Evolutionary conservation across 1,284 basidiomycete species (phyloP).

Genomic region (Irpex sp.): DNA sequence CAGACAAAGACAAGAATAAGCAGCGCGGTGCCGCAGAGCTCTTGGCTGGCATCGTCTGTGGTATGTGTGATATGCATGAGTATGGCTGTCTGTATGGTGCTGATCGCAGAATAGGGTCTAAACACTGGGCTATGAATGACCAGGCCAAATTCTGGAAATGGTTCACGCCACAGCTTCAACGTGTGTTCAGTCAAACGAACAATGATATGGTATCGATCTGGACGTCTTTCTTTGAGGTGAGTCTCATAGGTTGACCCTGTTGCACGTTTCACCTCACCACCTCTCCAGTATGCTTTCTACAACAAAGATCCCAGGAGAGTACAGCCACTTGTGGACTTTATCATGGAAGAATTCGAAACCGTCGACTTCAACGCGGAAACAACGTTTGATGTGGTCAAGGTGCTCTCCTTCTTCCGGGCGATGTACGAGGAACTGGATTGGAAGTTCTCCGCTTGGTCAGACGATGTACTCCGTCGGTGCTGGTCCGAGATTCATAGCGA

Average conservation of each 20-base stretch:
- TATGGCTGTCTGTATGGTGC: conserved; percentile 1
- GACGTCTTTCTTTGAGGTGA: conserved; percentile 68
- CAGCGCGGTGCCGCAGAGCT: conserved; percentile 89
- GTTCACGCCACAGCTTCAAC: conserved; percentile 68
- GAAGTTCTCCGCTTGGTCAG: conserved; percentile 77
- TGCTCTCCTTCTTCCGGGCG: conserved; percentile 56
- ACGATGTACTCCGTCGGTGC: conserved; percentile 61
- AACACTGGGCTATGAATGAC: conserved; percentile 81
- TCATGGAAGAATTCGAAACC: conserved; percentile 57
- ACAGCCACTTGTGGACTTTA: conserved; percentile 74
- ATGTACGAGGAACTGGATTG: conserved; percentile 74
- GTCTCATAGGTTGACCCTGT: conserved; percentile 13
- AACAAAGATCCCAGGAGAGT: conserved; percentile 83
- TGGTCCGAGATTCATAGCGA: conserved; percentile 75
- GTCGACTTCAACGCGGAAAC: conserved; percentile 76
- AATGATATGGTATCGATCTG: conserved; percentile 68
- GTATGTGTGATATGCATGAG: conserved; percentile 27
- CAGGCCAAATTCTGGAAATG: conserved; percentile 79
- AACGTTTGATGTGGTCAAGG: conserved; percentile 68
- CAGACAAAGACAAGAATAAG: conserved; percentile 71
- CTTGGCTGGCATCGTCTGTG: conserved; percentile 73
- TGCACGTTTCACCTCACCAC: not conserved
- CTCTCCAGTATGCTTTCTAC: conserved; percentile 63
- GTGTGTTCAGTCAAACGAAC: conserved; percentile 62
- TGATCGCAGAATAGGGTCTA: conserved; percentile 52